A percentile compares a stretch with the other conserved stretches of the same genome.
These are phyloP conservation scores for Vigna radiata DNA, from an alignment of 306 rosid species.

Conservation along the genomic window DNA sequence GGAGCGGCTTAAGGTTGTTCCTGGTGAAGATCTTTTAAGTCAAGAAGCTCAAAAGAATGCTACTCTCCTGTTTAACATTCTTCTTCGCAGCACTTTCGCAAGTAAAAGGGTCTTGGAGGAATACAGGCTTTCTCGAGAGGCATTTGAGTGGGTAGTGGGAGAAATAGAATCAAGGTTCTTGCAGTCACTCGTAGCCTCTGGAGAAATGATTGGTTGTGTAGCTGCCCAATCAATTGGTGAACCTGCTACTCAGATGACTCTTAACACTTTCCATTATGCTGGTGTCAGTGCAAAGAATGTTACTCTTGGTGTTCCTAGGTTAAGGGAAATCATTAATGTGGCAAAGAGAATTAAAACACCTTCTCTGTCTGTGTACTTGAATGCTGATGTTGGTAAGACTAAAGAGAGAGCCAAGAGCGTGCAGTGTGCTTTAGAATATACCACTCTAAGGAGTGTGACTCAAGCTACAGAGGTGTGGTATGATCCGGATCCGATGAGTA, in stretches of 20 bases:
- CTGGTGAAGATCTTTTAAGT: constrained; percentile 91
- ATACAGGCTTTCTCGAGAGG: constrained; percentile 98
- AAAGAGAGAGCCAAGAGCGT: constrained; percentile 97
- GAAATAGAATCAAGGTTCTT: constrained; percentile 96
- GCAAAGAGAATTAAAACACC: constrained; percentile 98
- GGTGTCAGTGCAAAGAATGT: constrained; percentile 99
- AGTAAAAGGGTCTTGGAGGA: constrained; percentile 98
- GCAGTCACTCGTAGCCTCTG: constrained; percentile 97
- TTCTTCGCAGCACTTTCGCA: constrained; percentile 95
- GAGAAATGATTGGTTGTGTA: constrained; percentile 98
- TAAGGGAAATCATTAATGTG: constrained; percentile 97
- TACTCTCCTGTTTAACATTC: constrained; percentile 83
- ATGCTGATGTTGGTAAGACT: constrained; percentile 82
- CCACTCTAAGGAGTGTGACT: constrained; percentile 95
- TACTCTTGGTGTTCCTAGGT: constrained; percentile 96
- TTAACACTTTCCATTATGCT: constrained; percentile 98
- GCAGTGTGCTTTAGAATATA: constrained; percentile 98
- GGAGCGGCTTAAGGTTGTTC: constrained; percentile 95
- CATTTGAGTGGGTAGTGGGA: constrained; percentile 97
- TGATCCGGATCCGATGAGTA: constrained; percentile 96
- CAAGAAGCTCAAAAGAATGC: constrained; percentile 98
- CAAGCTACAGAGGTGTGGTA: constrained; percentile 99
- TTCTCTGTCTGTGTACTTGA: constrained; percentile 85
- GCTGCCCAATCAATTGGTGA: constrained; percentile 99
- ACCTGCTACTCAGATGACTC: constrained; percentile 99